Base-by-base conservation (phyloP, 2,329 filamentous ascomycete species). In the Helminthosporium solani region DNA sequence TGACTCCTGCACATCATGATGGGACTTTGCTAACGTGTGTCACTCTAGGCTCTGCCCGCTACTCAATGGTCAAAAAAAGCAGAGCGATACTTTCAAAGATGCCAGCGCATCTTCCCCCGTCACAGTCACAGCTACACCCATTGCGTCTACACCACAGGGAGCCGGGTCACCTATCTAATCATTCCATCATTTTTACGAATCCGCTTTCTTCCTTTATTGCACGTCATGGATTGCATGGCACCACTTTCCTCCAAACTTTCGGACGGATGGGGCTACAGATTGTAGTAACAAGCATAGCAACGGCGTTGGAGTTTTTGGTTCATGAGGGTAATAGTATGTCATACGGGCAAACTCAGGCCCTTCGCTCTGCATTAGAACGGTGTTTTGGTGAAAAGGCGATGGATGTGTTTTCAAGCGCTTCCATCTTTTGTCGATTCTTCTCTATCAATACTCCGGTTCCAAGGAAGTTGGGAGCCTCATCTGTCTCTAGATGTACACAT, bases 31-130 rank as follows among this genome's bases (percentile, higher is more conserved):
- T 68, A 56, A 67, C 51, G 39, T 18, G 3, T 12, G n/a, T 27
- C 18, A 3, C 14, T 37, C 18, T 36, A 70, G 67, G 40, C 65
- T 70, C 49, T 70, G 67, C 42, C 67, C 67, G 2, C 56, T 70
- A 33, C 66, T 70, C 45, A 70, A 70, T 37, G 67, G 67, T 40
- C 59, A 62, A 47, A 67, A 63, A 52, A 70, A 66, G 46, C 64
- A 67, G 54, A 70, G 63, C 49, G 67, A 70, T 40, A 68, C 64
- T 1, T 70, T 70, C 50, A 59, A 60, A 35, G 66, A 69, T 49
- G 64, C 64, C 7, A 56, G 51, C 33, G 62, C 63, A 37, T 61
- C 63, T 9, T 62, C 60, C 21, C 65, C 65, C 8, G 50, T 49
- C 16, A 44, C 52, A 11, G 47, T 49, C 7, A 46, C 51, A 7